phyloP scores from a whole-genome alignment of 2,329 filamentous ascomycete species.

The Ascochyta clinopodiicola region DNA sequence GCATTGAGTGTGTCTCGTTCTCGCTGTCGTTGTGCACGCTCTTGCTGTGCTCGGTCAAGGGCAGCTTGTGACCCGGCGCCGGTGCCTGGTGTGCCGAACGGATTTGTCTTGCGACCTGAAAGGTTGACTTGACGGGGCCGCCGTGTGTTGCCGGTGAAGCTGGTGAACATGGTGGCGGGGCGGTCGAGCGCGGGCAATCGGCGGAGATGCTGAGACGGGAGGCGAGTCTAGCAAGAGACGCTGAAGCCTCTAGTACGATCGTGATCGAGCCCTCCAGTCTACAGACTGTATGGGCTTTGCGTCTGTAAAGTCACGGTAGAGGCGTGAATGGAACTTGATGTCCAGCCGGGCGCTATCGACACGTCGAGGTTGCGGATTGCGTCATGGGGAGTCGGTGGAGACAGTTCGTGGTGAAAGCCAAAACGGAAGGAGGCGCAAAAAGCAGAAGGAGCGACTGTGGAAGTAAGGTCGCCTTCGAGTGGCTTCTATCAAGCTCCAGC shows the following conservation, averaged over 20 bases:
- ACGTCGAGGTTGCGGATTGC: conserved; percentile 8
- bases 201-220: neutral
- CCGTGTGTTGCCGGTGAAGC: conserved; percentile 86
- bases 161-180: conserved; percentile 75
- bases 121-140: conserved; percentile 92
- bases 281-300: conserved; percentile 12
- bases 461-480: conserved; percentile 18
- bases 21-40: conserved; percentile 78
- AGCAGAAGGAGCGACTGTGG: conserved; percentile 4
- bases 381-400: neutral
- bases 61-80: conserved; percentile 74
- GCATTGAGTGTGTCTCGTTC: conserved; percentile 81
- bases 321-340: conserved; percentile 9
- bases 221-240: no score
- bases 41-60: conserved; percentile 84
- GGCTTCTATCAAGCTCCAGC: conserved; percentile 26
- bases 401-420: neutral
- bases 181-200: neutral
- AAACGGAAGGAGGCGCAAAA: neutral
- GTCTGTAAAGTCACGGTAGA: neutral
- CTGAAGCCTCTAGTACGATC: neutral
- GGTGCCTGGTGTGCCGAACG: conserved; percentile 72
- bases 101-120: conserved; percentile 81
- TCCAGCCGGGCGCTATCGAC: conserved; percentile 9
- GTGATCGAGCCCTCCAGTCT: conserved; percentile 13